Evolutionary conservation across 2,329 filamentous ascomycete genomes (phyloP).

Genomic region (Teratosphaeria pseudoeucalypti): DNA sequence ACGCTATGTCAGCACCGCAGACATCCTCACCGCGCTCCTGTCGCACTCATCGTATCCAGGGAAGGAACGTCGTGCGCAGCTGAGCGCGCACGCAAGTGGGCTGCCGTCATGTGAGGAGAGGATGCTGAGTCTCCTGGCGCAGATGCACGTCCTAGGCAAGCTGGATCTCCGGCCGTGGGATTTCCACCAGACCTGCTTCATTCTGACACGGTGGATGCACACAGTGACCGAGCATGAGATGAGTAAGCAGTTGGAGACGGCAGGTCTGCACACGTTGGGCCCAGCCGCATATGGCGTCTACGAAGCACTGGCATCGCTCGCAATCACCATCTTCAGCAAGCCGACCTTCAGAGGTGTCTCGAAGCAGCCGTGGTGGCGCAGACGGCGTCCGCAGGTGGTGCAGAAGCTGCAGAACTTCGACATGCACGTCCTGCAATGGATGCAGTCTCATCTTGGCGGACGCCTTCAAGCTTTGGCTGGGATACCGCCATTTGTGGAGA

Average conservation of each 20-base stretch:
- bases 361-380: slow-evolving; percentile 22
- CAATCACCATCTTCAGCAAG: slow-evolving; percentile 20
- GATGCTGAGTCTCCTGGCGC: slow-evolving; percentile 20
- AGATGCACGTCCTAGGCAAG: slow-evolving; percentile 13
- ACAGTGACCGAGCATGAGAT: slow-evolving; percentile 20
- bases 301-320: slow-evolving; percentile 23
- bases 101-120: slow-evolving; percentile 23
- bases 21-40: slow-evolving; percentile 21
- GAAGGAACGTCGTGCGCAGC: neutral
- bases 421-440: slow-evolving; percentile 23
- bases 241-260: slow-evolving; percentile 19
- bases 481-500: slow-evolving; percentile 51
- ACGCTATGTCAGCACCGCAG: slow-evolving; percentile 14
- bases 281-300: slow-evolving; percentile 16
- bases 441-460: slow-evolving; percentile 21
- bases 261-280: slow-evolving; percentile 17
- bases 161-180: slow-evolving; percentile 10
- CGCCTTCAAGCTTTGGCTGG: slow-evolving; percentile 19
- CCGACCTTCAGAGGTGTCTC: slow-evolving; percentile 13
- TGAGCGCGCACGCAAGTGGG: slow-evolving; percentile 1
- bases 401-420: slow-evolving; percentile 23
- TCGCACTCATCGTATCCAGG: slow-evolving; percentile 10
- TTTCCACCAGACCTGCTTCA: slow-evolving; percentile 12
- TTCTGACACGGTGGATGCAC: slow-evolving; percentile 21
- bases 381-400: slow-evolving; percentile 15